Percentiles rank a stretch among this genome's conserved stretches.
These are phyloP conservation scores for Coffea canephora DNA, from an alignment of 257 asterid genomes.

Conservation along the genomic window DNA sequence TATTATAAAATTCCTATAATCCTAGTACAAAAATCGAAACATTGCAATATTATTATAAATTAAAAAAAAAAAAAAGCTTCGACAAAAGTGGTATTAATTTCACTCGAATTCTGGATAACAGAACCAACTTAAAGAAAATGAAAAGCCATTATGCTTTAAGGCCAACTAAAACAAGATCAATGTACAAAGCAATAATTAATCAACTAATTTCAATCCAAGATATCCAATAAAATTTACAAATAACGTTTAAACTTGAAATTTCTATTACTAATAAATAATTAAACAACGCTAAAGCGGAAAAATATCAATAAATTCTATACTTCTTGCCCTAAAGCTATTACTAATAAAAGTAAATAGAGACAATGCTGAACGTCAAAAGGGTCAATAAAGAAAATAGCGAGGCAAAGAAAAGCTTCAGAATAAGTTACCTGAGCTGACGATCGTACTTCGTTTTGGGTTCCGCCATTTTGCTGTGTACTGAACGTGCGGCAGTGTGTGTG, in stretches of 20 bases:
- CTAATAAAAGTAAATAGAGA: background rate
- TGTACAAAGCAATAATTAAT: background rate
- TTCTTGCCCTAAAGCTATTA: background rate
- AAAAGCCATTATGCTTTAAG: background rate
- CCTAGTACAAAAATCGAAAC: background rate
- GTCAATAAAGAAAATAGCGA: background rate
- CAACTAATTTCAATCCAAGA: background rate
- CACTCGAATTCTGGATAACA: background rate
- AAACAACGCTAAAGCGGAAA: background rate
- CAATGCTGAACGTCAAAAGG: background rate
- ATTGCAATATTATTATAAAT: too few species aligned
- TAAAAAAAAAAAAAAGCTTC: too few species aligned
- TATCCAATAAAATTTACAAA: background rate
- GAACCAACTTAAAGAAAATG: background rate
- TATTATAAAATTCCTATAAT: background rate
- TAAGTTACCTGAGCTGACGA: constrained; percentile 91
- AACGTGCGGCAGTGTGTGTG: background rate
- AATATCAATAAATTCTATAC: too few species aligned
- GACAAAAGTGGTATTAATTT: too few species aligned
- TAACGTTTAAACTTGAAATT: background rate
- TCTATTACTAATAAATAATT: too few species aligned
- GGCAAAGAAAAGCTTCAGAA: background rate
- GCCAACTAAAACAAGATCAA: background rate
- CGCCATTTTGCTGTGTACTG: constrained; percentile 50
- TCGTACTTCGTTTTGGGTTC: constrained; percentile 91